Conservation (phyloP, 2,329 filamentous ascomycete species). For the Hypoxylon sp. region DNA sequence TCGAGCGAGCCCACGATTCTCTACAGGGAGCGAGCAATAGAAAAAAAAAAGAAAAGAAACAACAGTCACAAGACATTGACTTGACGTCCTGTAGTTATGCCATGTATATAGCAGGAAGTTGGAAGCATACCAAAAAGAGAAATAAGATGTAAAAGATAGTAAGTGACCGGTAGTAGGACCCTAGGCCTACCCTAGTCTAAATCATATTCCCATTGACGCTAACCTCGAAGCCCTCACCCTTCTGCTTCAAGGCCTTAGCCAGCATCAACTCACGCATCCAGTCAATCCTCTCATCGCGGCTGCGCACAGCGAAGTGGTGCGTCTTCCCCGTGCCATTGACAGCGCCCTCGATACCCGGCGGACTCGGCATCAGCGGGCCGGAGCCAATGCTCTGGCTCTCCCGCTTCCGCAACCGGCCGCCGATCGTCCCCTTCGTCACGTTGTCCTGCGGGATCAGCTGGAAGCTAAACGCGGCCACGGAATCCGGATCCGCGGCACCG, state of each 20-base stretch:
- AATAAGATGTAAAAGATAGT: slow-evolving; percentile 44
- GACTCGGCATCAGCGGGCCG: slow-evolving; percentile 55
- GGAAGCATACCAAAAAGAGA: slow-evolving; percentile 31
- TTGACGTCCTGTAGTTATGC: slow-evolving; percentile 11
- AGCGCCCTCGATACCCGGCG: slow-evolving; percentile 52
- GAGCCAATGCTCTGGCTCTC: slow-evolving; percentile 61
- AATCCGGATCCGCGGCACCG: slow-evolving; percentile 61
- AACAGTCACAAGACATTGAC: slow-evolving; percentile 20
- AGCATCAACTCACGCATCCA: slow-evolving; percentile 98
- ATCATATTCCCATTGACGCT: slow-evolving; percentile 86
- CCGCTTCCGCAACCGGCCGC: slow-evolving; percentile 66
- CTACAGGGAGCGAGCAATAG: not conserved
- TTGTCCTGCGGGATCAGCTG: slow-evolving; percentile 83
- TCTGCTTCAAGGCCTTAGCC: slow-evolving; percentile 87
- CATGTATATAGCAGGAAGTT: slow-evolving; percentile 15
- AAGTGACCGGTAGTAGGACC: slow-evolving; percentile 7
- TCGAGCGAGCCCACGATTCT: slow-evolving; percentile 1
- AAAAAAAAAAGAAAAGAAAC: slow-evolving; percentile 4
- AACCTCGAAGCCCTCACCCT: slow-evolving; percentile 86
- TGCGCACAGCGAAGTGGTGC: slow-evolving; percentile 93
- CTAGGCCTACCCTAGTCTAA: slow-evolving; percentile 54
- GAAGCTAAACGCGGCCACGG: slow-evolving; percentile 81
- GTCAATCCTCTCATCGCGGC: slow-evolving; percentile 90
- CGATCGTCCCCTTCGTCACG: slow-evolving; percentile 63
- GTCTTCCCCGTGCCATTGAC: slow-evolving; percentile 81